phyloP scores from a whole-genome alignment of 2,329 filamentous ascomycete genomes.

The Trichoderma sp. region DNA sequence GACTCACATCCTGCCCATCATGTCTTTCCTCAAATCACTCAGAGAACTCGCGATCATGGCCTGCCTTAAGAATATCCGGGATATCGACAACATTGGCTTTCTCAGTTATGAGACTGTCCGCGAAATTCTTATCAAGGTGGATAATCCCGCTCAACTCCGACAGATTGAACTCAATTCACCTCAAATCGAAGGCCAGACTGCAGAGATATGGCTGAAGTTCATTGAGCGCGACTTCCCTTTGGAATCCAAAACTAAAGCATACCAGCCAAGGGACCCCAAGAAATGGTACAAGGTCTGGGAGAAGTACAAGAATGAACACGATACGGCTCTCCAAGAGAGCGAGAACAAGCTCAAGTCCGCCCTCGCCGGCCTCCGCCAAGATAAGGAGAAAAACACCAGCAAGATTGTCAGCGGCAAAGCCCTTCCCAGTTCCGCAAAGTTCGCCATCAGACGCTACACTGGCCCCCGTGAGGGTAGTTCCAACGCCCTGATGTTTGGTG shows the following conservation, averaged over 20 bases:
- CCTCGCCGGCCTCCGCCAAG: slow-evolving; percentile 55
- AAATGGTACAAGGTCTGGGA: slow-evolving; percentile 79
- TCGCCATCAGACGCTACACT: slow-evolving; percentile 31
- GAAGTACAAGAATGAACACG: slow-evolving; percentile 61
- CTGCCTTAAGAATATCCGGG: slow-evolving; percentile 53
- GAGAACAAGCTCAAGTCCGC: slow-evolving; percentile 57
- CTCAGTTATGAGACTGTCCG: slow-evolving; percentile 63
- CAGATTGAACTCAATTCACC: slow-evolving; percentile 72
- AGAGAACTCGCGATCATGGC: slow-evolving; percentile 49
- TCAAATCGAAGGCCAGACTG: slow-evolving; percentile 67
- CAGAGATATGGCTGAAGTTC: slow-evolving; percentile 74
- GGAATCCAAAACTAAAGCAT: slow-evolving; percentile 59
- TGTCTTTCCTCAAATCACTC: slow-evolving; percentile 49
- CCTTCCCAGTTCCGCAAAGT: slow-evolving; percentile 44
- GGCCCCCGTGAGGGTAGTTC: slow-evolving; percentile 31
- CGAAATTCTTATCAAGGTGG: slow-evolving; percentile 68
- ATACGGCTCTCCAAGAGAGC: slow-evolving; percentile 58
- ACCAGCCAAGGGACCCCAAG: slow-evolving; percentile 62
- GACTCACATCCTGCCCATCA: slow-evolving; percentile 24
- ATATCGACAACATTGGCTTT: slow-evolving; percentile 68
- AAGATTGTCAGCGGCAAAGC: slow-evolving; percentile 53
- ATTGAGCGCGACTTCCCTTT: slow-evolving; percentile 75
- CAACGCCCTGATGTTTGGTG: slow-evolving; percentile 43
- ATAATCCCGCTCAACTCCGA: slow-evolving; percentile 71
- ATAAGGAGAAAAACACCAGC: slow-evolving; percentile 56